These are phyloP conservation scores for Ambrosiella cleistominuta DNA, from an alignment of 2,329 filamentous ascomycete species.

Conservation along the genomic window DNA sequence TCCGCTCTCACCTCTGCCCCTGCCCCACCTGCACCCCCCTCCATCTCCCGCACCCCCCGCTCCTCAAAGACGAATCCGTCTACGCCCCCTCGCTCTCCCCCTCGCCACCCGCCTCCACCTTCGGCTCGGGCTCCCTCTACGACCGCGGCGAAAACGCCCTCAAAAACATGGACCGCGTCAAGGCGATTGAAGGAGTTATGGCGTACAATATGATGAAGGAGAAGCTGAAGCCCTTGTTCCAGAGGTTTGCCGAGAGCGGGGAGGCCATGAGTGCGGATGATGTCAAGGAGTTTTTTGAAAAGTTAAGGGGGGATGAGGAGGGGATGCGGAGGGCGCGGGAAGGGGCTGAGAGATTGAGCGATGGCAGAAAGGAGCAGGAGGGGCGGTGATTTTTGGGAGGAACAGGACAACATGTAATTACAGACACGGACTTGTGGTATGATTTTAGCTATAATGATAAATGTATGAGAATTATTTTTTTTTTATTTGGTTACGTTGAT, in stretches of 20 bases:
- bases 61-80: conserved; percentile 83
- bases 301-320: conserved; percentile 72
- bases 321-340: conserved; percentile 46
- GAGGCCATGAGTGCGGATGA: conserved; percentile 81
- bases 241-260: conserved; percentile 84
- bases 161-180: conserved; percentile 78
- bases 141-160: conserved; percentile 87
- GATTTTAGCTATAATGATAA: background rate
- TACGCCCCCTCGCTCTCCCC: conserved; percentile 84
- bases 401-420: background rate
- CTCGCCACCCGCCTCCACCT: conserved; percentile 37
- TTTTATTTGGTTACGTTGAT: background rate
- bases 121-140: conserved; percentile 65
- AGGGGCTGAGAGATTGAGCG: conserved; percentile 26
- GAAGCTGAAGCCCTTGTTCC: conserved; percentile 84
- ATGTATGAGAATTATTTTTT: background rate
- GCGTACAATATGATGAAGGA: conserved; percentile 94
- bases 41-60: conserved; percentile 54
- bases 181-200: conserved; percentile 93
- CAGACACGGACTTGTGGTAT: background rate
- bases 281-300: conserved; percentile 92
- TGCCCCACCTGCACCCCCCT: conserved; percentile 65
- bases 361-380: conserved; percentile 29
- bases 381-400: conserved; percentile 22
- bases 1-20: conserved; percentile 67